These are phyloP conservation scores for Orbilia quercus DNA, from an alignment of 2,329 filamentous ascomycete species.

Conservation along the genomic window DNA sequence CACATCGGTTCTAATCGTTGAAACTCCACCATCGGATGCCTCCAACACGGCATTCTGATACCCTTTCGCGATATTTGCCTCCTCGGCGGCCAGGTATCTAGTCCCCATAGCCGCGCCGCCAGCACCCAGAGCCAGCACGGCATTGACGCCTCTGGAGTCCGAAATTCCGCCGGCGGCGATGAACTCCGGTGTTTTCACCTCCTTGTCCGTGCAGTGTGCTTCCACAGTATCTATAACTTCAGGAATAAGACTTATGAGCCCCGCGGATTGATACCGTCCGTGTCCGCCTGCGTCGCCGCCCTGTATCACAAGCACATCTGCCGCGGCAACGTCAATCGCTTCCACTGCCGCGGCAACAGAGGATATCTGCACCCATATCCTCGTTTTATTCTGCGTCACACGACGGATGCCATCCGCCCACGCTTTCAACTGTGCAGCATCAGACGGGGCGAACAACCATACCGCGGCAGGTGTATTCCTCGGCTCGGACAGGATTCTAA, in stretches of 20 bases:
- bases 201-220: slow-evolving; percentile 5
- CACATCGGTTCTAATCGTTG: slow-evolving; percentile 66
- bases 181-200: slow-evolving; percentile 18
- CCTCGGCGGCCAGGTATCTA: slow-evolving; percentile 65
- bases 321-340: slow-evolving; percentile 57
- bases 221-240: slow-evolving; percentile 61
- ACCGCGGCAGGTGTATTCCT: slow-evolving; percentile 62
- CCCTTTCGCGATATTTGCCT: slow-evolving; percentile 65
- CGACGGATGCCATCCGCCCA: slow-evolving; percentile 61
- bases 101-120: slow-evolving; percentile 67
- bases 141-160: slow-evolving; percentile 62
- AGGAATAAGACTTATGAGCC: slow-evolving; percentile 62
- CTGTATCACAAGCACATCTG: slow-evolving; percentile 63
- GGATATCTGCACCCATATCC: slow-evolving; percentile 61
- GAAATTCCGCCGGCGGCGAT: slow-evolving; percentile 62
- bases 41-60: slow-evolving; percentile 66
- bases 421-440: slow-evolving; percentile 58
- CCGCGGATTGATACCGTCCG: slow-evolving; percentile 60
- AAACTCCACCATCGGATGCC: slow-evolving; percentile 67
- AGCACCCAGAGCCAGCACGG: slow-evolving; percentile 62
- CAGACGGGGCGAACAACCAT: slow-evolving; percentile 67
- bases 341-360: slow-evolving; percentile 60
- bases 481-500: slow-evolving; percentile 22
- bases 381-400: slow-evolving; percentile 20
- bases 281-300: slow-evolving; percentile 63